phyloP scores from a whole-genome alignment of 73 alveolate genomes.

The Durusdinium trenchii region DNA sequence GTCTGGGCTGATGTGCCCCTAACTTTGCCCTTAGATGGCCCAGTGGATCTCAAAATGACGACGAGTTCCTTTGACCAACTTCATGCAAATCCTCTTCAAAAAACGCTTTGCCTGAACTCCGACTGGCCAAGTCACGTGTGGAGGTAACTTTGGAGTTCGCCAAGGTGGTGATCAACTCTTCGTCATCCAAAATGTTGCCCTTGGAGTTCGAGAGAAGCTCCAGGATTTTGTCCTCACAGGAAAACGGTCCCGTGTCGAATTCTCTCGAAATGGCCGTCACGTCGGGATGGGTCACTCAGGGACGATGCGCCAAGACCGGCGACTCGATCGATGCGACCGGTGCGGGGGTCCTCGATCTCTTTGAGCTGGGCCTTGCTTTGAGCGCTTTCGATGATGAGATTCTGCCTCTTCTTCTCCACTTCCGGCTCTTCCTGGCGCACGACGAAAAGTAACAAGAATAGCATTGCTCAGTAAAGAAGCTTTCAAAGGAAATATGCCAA shows the following conservation, averaged over 20 bases:
- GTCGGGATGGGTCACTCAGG: neutral
- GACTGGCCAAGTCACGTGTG: conserved; percentile 19
- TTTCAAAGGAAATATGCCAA: no score
- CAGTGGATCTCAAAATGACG: no score
- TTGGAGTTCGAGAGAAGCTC: conserved; percentile 94
- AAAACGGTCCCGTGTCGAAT: neutral
- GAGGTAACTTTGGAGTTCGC: conserved; percentile 90
- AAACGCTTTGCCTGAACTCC: neutral
- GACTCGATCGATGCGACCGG: no score
- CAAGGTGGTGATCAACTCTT: conserved; percentile 89
- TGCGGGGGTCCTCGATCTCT: conserved; percentile 77
- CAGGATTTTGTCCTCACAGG: conserved; percentile 95
- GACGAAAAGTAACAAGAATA: no score
- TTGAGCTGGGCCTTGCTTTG: conserved; percentile 90
- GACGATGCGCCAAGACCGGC: no score
- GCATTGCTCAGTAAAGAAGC: no score
- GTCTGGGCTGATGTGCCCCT: no score
- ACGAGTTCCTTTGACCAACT: no score
- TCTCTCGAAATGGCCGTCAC: neutral
- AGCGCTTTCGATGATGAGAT: conserved; percentile 88
- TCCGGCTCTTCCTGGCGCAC: conserved; percentile 96
- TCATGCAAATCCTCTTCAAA: no score
- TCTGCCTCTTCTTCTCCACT: conserved; percentile 95
- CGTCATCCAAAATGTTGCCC: conserved; percentile 96
- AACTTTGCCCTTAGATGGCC: no score